A percentile compares a stretch with the other conserved stretches of the same genome.
Evolutionary conservation across 1,139 yeast species (phyloP).

Genomic region (Yamadazyma trypodendri): DNA sequence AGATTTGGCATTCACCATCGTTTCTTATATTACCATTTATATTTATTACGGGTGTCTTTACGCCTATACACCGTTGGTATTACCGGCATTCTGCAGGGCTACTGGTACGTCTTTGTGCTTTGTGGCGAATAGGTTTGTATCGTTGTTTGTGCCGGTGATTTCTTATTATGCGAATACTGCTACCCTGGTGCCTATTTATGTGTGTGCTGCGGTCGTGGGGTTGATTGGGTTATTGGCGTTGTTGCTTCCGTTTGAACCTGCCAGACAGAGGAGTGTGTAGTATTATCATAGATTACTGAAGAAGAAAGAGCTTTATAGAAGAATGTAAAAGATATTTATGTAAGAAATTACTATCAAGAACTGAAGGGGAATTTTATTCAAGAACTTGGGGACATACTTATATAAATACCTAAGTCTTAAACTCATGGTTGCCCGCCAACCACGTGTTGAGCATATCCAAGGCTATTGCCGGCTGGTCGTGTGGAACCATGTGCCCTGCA

Average conservation of each 20-base stretch:
- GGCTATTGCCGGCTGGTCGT: slow-evolving; percentile 73
- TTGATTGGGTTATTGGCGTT: slow-evolving; percentile 40
- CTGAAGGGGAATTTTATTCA: too few species aligned
- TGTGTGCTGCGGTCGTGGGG: slow-evolving; percentile 54
- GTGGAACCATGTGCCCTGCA: slow-evolving; percentile 81
- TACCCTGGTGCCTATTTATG: slow-evolving; percentile 53
- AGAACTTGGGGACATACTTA: too few species aligned
- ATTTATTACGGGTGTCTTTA: slow-evolving; percentile 54
- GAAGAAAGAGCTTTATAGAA: too few species aligned
- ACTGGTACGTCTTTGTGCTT: slow-evolving; percentile 55
- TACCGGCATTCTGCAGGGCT: slow-evolving; percentile 54
- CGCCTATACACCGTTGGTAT: slow-evolving; percentile 60
- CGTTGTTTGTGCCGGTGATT: slow-evolving; percentile 53
- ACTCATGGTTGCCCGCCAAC: slow-evolving; percentile 32
- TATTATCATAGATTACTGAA: not conserved
- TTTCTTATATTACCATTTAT: slow-evolving; percentile 49
- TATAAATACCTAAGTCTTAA: too few species aligned
- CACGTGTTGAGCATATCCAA: slow-evolving; percentile 79
- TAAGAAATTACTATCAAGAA: too few species aligned
- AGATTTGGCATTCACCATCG: slow-evolving; percentile 52
- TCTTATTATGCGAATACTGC: slow-evolving; percentile 45
- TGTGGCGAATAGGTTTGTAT: slow-evolving; percentile 45
- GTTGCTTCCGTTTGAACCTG: slow-evolving; percentile 50
- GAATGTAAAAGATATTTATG: too few species aligned
- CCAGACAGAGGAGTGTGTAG: slow-evolving; percentile 20